Evolutionary conservation across 345 rosid genomes (phyloP).

Genomic region (Kandelia obovata): DNA sequence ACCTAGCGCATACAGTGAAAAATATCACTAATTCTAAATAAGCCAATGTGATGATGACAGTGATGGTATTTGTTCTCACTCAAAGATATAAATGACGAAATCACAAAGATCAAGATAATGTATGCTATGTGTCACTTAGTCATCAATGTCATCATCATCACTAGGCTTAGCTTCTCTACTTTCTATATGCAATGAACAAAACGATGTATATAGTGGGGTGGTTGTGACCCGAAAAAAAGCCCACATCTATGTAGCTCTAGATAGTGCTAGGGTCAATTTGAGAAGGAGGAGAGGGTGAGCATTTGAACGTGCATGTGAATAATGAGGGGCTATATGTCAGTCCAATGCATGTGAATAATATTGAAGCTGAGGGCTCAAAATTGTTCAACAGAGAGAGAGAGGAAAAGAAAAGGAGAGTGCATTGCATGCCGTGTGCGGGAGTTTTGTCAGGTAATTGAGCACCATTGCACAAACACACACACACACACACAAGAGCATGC

Average conservation of each 20-base stretch:
- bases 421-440: conserved; percentile 39
- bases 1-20: too few species aligned
- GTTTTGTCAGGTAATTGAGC: conserved; percentile 40
- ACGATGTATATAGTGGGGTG: too few species aligned
- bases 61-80: too few species aligned
- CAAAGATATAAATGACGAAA: too few species aligned
- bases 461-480: not conserved
- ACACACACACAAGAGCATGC: too few species aligned
- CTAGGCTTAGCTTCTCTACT: not conserved
- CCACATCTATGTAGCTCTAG: too few species aligned
- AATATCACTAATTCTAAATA: too few species aligned
- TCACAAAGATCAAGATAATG: too few species aligned
- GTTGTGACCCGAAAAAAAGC: too few species aligned
- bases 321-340: conserved; percentile 45
- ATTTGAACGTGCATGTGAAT: conserved; percentile 49
- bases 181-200: too few species aligned
- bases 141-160: conserved; percentile 41
- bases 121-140: too few species aligned
- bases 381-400: conserved; percentile 12
- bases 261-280: not conserved
- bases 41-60: too few species aligned
- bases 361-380: conserved; percentile 4
- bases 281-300: not conserved
- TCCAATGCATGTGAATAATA: conserved; percentile 45
- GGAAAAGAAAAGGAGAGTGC: conserved; percentile 22